These are phyloP conservation scores for Plasmodium vivax DNA, from an alignment of 169 alveolate species.

Conservation along the genomic window DNA sequence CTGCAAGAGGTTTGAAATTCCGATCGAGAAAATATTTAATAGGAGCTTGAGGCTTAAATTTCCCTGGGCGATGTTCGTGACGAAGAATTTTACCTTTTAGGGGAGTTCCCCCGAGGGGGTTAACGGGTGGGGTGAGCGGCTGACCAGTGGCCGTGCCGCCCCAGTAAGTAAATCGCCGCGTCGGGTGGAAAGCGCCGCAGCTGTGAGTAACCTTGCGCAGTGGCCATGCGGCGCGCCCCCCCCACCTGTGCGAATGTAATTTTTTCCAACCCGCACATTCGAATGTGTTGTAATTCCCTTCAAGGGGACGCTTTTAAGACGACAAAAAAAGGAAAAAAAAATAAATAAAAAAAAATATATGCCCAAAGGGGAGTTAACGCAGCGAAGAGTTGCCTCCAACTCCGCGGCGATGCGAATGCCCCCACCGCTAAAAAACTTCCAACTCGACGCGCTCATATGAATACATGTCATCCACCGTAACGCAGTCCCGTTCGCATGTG, in stretches of 20 bases:
- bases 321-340: slow-evolving; percentile 23
- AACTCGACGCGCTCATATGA: slow-evolving; percentile 61
- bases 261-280: neutral
- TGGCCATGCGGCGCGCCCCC: neutral
- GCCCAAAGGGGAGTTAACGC: neutral
- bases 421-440: slow-evolving; percentile 40
- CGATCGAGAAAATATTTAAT: slow-evolving; percentile 97
- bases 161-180: neutral
- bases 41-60: slow-evolving; percentile 93
- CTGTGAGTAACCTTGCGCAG: neutral
- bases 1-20: slow-evolving; percentile 96
- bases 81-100: slow-evolving; percentile 92
- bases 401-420: neutral
- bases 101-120: neutral
- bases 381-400: neutral
- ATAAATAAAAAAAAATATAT: no score
- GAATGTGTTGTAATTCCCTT: neutral
- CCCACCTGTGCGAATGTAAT: slow-evolving; percentile 6
- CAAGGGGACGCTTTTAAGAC: slow-evolving; percentile 6
- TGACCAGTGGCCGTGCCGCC: neutral
- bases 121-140: neutral
- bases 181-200: neutral
- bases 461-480: slow-evolving; percentile 53
- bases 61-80: slow-evolving; percentile 99
- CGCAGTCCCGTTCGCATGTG: slow-evolving; percentile 67